These are phyloP conservation scores for Pichia californica DNA, from an alignment of 805 yeast genomes.

Conservation along the genomic window DNA sequence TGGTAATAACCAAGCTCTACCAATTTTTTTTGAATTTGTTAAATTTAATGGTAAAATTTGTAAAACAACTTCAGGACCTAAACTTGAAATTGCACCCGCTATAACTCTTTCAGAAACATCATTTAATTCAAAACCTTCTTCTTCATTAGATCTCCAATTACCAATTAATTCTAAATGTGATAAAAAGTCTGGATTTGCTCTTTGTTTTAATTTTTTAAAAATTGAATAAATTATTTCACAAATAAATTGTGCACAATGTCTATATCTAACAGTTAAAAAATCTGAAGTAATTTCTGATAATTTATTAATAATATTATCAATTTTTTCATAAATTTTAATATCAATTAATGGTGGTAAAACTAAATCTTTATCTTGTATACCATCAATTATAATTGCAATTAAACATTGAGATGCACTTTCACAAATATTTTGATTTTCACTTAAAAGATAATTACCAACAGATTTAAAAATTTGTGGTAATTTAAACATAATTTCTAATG, in stretches of 20 bases:
- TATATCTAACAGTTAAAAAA: conserved; percentile 66
- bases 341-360: conserved; percentile 45
- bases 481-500: conserved; percentile 45
- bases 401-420: conserved; percentile 82
- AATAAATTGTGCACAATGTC: conserved; percentile 67
- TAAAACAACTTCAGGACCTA: conserved; percentile 85
- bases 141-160: conserved; percentile 76
- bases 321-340: conserved; percentile 45
- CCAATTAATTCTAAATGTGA: conserved; percentile 69
- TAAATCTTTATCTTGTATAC: conserved; percentile 55
- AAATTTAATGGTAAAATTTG: conserved; percentile 74
- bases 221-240: conserved; percentile 60
- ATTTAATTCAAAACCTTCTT: conserved; percentile 57
- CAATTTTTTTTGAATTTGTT: conserved; percentile 53
- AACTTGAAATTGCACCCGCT: conserved; percentile 65
- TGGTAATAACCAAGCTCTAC: conserved; percentile 95
- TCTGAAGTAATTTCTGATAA: conserved; percentile 48
- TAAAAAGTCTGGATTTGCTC: conserved; percentile 66
- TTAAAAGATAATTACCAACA: conserved; percentile 57
- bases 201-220: conserved; percentile 54
- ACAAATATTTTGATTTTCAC: conserved; percentile 58
- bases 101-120: conserved; percentile 76
- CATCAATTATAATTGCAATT: conserved; percentile 66
- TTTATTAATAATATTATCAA: conserved; percentile 47
- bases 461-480: conserved; percentile 51